These are phyloP conservation scores for Taphrina betulina DNA, from an alignment of 1,139 yeast genomes.

Conservation along the genomic window DNA sequence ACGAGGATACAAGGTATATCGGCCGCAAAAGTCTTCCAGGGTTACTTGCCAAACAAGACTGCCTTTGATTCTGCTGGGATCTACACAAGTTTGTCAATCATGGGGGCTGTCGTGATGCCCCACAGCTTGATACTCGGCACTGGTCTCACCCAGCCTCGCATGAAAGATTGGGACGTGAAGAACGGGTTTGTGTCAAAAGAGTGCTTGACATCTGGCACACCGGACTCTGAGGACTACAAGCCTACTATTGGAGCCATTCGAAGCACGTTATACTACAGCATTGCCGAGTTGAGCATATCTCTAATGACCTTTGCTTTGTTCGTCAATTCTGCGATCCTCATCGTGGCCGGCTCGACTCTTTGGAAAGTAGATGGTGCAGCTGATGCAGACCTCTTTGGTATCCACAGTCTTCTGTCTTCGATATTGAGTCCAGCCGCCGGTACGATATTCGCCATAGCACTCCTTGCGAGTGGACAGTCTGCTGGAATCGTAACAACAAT, in stretches of 20 bases:
- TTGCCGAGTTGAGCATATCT: constrained; percentile 72
- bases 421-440: constrained; percentile 92
- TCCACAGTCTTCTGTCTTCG: constrained; percentile 67
- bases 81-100: constrained; percentile 80
- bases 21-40: constrained; percentile 56
- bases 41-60: constrained; percentile 68
- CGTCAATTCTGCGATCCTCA: constrained; percentile 78
- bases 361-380: constrained; percentile 68
- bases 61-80: constrained; percentile 78
- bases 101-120: constrained; percentile 99
- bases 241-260: constrained; percentile 73
- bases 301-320: constrained; percentile 77
- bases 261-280: constrained; percentile 68
- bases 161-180: constrained; percentile 73
- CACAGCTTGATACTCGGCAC: constrained; percentile 90
- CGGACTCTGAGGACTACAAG: constrained; percentile 48
- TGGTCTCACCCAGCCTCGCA: constrained; percentile 86
- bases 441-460: constrained; percentile 82
- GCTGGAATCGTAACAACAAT: constrained; percentile 98
- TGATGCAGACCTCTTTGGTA: constrained; percentile 82
- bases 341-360: constrained; percentile 81
- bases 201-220: constrained; percentile 35
- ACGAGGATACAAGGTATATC: constrained; percentile 55
- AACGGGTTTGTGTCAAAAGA: constrained; percentile 43
- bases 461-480: constrained; percentile 92